Base-by-base conservation (phyloP, 2,329 filamentous ascomycete species). In the Tolypocladium guangdongense region DNA sequence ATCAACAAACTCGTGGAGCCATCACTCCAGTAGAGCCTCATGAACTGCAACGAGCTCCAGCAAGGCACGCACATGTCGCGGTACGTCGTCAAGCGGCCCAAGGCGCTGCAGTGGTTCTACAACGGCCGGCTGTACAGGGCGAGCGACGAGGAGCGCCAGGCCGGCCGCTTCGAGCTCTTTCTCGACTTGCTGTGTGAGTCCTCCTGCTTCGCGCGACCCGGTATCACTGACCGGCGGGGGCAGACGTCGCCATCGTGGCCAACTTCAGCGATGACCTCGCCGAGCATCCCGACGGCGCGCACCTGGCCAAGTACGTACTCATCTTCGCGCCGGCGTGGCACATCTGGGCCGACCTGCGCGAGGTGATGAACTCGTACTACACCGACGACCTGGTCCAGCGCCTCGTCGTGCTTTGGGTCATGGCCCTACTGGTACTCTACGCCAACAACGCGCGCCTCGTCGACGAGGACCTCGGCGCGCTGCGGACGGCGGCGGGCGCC, bases 361-460 rank as follows among this genome's bases (percentile, higher is more conserved):
- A 77, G 61, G 64, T 77, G 53, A 77, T 77, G 73, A 78, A 78
- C 61, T 74, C 72, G 8, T 78, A 75, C 63, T 77, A 77, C 61
- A 76, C 73, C 51, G 75, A 78, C 55, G 75, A 78, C 57, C 59
- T 78, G 22, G 56, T 69, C 1, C 75, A 78, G 58, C 71, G 75
- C 8, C 59, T 74, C 33, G 60, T 74, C 30, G 73, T 77, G 52
- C 66, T 77, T n/a, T 77, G 74, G 73, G 68, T 77, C 52, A 77
- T 77, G 75, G 71, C 74, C 3, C 60, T 74, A 6, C 63, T 77
- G 18, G 70, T 78, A 4, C 66, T 77, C 18, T 77, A 76, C 57
- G 67, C 68, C 43, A 77, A 77, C 61, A 77, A 77, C 51, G 74
- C 75, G 7, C 67, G 67, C 4, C 59, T 66, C 1, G 73, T 71